phyloP scores from a whole-genome alignment of 768 basidiomycete species.

The Gyrodon lividus region DNA sequence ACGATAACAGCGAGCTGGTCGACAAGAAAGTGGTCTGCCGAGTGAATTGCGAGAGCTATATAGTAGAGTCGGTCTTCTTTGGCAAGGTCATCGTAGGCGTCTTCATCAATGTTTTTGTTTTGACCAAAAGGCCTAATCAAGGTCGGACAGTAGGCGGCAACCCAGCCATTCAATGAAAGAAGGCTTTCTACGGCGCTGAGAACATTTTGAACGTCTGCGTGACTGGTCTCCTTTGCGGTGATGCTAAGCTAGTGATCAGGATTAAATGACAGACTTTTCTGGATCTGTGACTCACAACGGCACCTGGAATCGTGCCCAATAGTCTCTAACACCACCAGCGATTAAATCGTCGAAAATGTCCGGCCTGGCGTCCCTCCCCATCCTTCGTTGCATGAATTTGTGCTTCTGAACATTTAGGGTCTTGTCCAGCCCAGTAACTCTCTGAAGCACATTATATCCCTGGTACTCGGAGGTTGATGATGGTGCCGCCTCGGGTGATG shows the following conservation, averaged over 20 bases:
- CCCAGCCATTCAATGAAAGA: constrained; percentile 97
- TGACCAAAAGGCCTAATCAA: constrained; percentile 93
- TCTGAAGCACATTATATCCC: constrained; percentile 62
- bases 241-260: constrained; percentile 50
- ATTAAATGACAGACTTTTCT: neutral
- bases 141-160: constrained; percentile 91
- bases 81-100: constrained; percentile 87
- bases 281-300: constrained; percentile 68
- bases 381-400: constrained; percentile 82
- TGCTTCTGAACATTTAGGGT: constrained; percentile 86
- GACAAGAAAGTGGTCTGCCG: constrained; percentile 97
- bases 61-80: constrained; percentile 85
- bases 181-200: constrained; percentile 89
- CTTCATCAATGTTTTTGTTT: constrained; percentile 67
- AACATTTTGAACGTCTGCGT: constrained; percentile 89
- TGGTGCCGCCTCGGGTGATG: constrained; percentile 11
- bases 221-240: constrained; percentile 74
- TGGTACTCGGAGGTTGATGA: constrained; percentile 43
- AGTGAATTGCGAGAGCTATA: constrained; percentile 93
- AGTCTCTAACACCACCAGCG: constrained; percentile 75
- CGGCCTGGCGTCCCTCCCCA: constrained; percentile 81
- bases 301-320: constrained; percentile 89
- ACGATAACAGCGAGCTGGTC: constrained; percentile 98
- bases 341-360: constrained; percentile 81
- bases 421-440: constrained; percentile 66